Evolutionary conservation across 148 eudicot genomes (phyloP).

Genomic region (Heliosperma pusillum): DNA sequence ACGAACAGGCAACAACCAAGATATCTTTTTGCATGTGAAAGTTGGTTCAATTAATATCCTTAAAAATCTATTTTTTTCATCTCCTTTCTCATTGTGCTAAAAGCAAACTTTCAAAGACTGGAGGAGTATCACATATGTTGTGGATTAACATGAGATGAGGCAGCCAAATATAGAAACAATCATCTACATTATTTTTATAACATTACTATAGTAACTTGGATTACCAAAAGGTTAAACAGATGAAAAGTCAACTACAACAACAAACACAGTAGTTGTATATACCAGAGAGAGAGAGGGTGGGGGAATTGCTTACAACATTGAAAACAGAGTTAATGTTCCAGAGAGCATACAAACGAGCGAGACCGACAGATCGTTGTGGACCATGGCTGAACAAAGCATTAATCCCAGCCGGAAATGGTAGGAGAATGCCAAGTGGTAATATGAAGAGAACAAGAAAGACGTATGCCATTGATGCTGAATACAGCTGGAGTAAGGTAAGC

Average conservation of each 20-base stretch:
- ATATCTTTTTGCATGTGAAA: background rate
- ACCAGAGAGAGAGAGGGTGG: conserved; percentile 3
- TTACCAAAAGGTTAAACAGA: background rate
- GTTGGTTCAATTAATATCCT: background rate
- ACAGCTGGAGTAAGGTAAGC: conserved; percentile 94
- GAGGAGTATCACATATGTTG: too few species aligned
- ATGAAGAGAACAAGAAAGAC: conserved; percentile 71
- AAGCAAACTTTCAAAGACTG: background rate
- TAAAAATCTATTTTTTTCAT: background rate
- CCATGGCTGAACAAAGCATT: conserved; percentile 98
- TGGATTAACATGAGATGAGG: background rate
- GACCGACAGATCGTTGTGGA: conserved; percentile 92
- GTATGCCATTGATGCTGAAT: conserved; percentile 74
- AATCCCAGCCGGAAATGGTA: conserved; percentile 97
- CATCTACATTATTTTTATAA: background rate
- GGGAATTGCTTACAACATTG: conserved; percentile 79
- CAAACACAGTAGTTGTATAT: background rate
- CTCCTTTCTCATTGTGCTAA: background rate
- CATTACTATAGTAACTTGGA: background rate
- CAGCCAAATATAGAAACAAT: background rate
- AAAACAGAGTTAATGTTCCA: conserved; percentile 89
- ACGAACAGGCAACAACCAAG: background rate
- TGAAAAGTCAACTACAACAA: background rate
- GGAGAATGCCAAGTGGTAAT: conserved; percentile 86
- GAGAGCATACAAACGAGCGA: conserved; percentile 90